These are phyloP conservation scores for Tuber calosporum DNA, from an alignment of 495 filamentous ascomycete species.

Conservation along the genomic window DNA sequence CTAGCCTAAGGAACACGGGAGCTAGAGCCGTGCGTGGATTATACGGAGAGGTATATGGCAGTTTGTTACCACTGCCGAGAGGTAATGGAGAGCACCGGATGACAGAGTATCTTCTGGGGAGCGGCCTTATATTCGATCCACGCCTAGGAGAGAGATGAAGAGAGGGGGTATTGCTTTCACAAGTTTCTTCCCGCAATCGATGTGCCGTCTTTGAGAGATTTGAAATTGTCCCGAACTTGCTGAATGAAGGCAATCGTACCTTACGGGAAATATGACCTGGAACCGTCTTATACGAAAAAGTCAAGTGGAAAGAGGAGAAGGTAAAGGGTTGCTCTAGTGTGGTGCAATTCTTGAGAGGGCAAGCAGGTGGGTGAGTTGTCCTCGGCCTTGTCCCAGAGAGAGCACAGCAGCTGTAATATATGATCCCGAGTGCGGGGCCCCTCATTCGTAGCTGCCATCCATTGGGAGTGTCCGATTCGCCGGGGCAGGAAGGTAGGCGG, in stretches of 20 bases:
- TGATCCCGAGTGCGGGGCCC: slow-evolving; percentile 22
- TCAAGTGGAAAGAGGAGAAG: not conserved
- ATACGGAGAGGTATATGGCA: not conserved
- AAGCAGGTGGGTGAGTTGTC: slow-evolving; percentile 16
- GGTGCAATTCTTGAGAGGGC: slow-evolving; percentile 12
- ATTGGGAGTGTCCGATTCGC: slow-evolving; percentile 18
- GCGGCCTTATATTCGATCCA: not conserved
- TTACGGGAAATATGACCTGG: slow-evolving; percentile 10
- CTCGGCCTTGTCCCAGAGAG: slow-evolving; percentile 17
- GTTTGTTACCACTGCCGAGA: not conserved
- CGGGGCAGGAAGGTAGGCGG: slow-evolving; percentile 16
- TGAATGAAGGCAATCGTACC: not conserved
- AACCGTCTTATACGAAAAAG: slow-evolving; percentile 5
- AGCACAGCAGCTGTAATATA: slow-evolving; percentile 34
- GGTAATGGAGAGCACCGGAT: not conserved
- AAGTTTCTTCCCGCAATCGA: not conserved
- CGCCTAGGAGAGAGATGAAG: not conserved
- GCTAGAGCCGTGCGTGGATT: not conserved
- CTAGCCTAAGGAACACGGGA: not conserved
- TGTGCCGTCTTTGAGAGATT: slow-evolving; percentile 1
- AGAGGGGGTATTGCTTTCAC: not conserved
- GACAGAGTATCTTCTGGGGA: not conserved
- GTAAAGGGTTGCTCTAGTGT: slow-evolving; percentile 15
- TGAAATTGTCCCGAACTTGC: slow-evolving; percentile 4
- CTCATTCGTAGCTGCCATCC: slow-evolving; percentile 23